phyloP scores from a whole-genome alignment of 2,329 filamentous ascomycete species.

The Trichoderma sp. region DNA sequence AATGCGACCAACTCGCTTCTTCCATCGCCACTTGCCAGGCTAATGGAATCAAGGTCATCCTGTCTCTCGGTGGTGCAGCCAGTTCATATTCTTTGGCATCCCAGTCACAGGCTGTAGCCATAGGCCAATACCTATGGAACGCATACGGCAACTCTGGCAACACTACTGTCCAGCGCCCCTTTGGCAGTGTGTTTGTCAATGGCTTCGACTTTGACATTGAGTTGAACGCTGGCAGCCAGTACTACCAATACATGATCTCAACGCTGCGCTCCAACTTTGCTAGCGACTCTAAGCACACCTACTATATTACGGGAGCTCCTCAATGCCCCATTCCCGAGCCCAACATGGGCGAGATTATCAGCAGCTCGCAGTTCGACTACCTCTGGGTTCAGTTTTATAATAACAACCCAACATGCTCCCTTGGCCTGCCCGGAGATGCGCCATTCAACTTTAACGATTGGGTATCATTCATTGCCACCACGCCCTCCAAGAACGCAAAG shows the following conservation, averaged over 20 bases:
- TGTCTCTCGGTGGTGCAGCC: slow-evolving; percentile 43
- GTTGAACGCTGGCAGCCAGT: slow-evolving; percentile 32
- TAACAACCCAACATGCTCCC: slow-evolving; percentile 30
- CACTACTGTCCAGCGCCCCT: slow-evolving; percentile 39
- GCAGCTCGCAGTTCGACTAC: slow-evolving; percentile 12
- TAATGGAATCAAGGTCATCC: slow-evolving; percentile 43
- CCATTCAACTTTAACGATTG: slow-evolving; percentile 36
- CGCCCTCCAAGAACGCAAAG: slow-evolving; percentile 31
- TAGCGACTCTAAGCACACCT: slow-evolving; percentile 24
- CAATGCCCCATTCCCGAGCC: slow-evolving; percentile 35
- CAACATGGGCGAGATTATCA: neutral
- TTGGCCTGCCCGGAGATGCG: slow-evolving; percentile 21
- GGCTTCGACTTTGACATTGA: slow-evolving; percentile 53
- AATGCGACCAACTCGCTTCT: slow-evolving; percentile 37
- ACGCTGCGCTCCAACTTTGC: slow-evolving; percentile 33
- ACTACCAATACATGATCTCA: slow-evolving; percentile 33
- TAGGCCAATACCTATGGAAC: slow-evolving; percentile 35
- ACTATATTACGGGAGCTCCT: slow-evolving; percentile 44
- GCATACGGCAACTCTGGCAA: slow-evolving; percentile 40
- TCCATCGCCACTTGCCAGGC: slow-evolving; percentile 44
- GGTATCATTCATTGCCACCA: slow-evolving; percentile 27
- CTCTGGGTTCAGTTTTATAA: slow-evolving; percentile 49
- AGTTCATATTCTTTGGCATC: slow-evolving; percentile 33
- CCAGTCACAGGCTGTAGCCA: slow-evolving; percentile 20
- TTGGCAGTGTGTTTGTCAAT: slow-evolving; percentile 47